phyloP scores from a whole-genome alignment of 1,284 basidiomycete species.

The Tylopilus sp. region DNA sequence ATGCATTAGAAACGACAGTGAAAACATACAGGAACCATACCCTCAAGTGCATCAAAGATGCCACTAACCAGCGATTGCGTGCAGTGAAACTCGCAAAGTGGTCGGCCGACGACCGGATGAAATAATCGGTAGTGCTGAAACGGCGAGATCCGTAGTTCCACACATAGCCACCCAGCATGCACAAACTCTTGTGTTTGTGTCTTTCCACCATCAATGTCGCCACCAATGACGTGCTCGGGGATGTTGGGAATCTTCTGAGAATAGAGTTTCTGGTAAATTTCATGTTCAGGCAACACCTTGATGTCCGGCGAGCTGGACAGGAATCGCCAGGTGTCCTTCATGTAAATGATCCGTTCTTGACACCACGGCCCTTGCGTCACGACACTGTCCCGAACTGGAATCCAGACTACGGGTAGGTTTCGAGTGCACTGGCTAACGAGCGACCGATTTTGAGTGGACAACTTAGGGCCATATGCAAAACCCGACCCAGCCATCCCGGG shows the following conservation, averaged over 20 bases:
- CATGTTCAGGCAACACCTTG: slow-evolving; percentile 23
- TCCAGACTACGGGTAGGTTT: slow-evolving; percentile 15
- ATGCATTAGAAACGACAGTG: neutral
- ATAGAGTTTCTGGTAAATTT: slow-evolving; percentile 31
- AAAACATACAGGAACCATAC: neutral
- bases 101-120: too few species aligned
- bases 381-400: neutral
- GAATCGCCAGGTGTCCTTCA: slow-evolving; percentile 4
- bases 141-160: too few species aligned
- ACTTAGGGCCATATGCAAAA: neutral
- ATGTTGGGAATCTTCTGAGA: slow-evolving; percentile 23
- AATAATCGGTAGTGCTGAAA: too few species aligned
- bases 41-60: neutral
- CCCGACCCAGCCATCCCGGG: neutral
- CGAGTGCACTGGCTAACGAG: slow-evolving; percentile 20
- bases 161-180: too few species aligned
- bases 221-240: neutral
- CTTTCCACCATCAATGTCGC: neutral
- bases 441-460: neutral
- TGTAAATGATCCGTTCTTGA: neutral
- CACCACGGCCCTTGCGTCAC: neutral
- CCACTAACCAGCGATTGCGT: slow-evolving; percentile 2
- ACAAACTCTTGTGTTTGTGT: neutral
- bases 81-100: too few species aligned
- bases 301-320: too few species aligned